Conservation (phyloP, 768 basidiomycete species). For the Clitopilus passeckerianus region DNA sequence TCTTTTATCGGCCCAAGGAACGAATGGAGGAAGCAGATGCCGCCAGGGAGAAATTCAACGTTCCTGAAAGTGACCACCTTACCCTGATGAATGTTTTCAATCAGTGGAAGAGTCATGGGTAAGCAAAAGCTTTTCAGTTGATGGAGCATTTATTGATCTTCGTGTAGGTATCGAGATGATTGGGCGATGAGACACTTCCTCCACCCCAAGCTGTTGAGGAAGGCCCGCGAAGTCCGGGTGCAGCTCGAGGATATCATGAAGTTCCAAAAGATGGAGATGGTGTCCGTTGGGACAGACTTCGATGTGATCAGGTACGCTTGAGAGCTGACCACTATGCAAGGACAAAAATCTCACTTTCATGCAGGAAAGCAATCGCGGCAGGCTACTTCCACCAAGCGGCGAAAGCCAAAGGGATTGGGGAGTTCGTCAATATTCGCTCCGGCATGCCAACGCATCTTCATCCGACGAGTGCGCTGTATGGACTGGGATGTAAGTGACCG, state of each 20-base stretch:
- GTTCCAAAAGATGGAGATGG: conserved; percentile 92
- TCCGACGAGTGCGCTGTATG: conserved; percentile 94
- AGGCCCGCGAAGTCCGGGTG: conserved; percentile 89
- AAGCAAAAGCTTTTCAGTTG: conserved; percentile 18
- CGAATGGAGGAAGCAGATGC: conserved; percentile 97
- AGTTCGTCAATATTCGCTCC: conserved; percentile 96
- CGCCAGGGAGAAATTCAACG: conserved; percentile 96
- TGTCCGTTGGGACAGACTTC: conserved; percentile 92
- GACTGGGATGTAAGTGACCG: conserved; percentile 77
- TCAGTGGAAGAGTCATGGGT: conserved; percentile 98
- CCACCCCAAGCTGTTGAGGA: conserved; percentile 92
- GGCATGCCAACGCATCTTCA: conserved; percentile 94
- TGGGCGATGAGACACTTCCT: conserved; percentile 96
- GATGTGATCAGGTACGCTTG: conserved; percentile 66
- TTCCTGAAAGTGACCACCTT: conserved; percentile 96
- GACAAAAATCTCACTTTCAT: not conserved
- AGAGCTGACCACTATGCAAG: not conserved
- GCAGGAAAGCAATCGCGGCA: conserved; percentile 92
- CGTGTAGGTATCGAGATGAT: conserved; percentile 79
- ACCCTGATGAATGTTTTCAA: conserved; percentile 95
- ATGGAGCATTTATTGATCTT: conserved; percentile 1
- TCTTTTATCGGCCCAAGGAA: conserved; percentile 97
- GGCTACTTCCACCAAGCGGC: conserved; percentile 99
- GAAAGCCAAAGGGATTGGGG: conserved; percentile 96
- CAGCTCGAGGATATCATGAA: conserved; percentile 99